Evolutionary conservation across 257 asterid species (phyloP).

Genomic region (Prunella vulgaris): DNA sequence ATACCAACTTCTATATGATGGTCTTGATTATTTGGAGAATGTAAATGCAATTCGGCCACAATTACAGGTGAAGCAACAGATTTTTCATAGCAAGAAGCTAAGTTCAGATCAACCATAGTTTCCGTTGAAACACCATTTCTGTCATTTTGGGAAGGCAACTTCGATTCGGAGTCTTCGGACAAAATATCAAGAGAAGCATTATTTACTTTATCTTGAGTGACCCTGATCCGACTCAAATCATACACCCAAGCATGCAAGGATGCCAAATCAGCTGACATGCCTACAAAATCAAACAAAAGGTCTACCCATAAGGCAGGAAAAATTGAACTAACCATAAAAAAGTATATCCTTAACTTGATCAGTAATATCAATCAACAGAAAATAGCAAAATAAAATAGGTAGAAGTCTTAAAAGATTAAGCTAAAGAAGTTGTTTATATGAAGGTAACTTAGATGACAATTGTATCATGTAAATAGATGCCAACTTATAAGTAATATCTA

Average conservation of each 20-base stretch:
- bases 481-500: not conserved
- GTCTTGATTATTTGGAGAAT: slow-evolving; percentile 31
- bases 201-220: slow-evolving; percentile 39
- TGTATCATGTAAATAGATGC: slow-evolving; percentile 8
- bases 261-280: slow-evolving; percentile 54
- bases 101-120: slow-evolving; percentile 21
- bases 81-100: slow-evolving; percentile 19
- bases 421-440: not conserved
- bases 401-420: not conserved
- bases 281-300: slow-evolving; percentile 36
- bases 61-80: slow-evolving; percentile 27
- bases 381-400: not conserved
- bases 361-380: not conserved
- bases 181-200: slow-evolving; percentile 33
- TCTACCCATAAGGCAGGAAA: not conserved
- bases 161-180: slow-evolving; percentile 25
- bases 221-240: slow-evolving; percentile 53
- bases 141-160: slow-evolving; percentile 30
- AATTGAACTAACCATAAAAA: not conserved
- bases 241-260: slow-evolving; percentile 47
- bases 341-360: not conserved
- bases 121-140: slow-evolving; percentile 25
- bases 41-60: slow-evolving; percentile 16
- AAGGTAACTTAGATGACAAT: not conserved
- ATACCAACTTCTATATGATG: slow-evolving; percentile 20